phyloP scores from a whole-genome alignment of 345 rosid species.

The Populus tremula region DNA sequence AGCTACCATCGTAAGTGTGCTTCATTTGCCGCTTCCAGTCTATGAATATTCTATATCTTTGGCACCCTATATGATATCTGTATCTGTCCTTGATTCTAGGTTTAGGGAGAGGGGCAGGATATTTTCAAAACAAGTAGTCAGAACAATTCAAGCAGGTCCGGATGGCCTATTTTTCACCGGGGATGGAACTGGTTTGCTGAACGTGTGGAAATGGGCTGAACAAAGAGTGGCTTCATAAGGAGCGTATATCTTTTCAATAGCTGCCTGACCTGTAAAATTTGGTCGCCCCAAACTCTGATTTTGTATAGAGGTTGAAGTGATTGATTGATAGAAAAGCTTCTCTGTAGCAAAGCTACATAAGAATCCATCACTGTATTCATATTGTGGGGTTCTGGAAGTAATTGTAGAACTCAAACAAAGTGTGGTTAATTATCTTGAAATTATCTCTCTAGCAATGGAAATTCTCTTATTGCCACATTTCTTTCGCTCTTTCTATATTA shows the following conservation, averaged over 20 bases:
- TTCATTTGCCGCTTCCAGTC: neutral
- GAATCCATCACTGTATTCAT: too few species aligned
- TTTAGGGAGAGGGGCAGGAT: conserved; percentile 51
- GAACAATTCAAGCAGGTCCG: conserved; percentile 37
- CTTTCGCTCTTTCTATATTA: too few species aligned
- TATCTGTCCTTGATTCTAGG: conserved; percentile 8
- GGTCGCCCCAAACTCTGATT: neutral
- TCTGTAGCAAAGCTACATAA: too few species aligned
- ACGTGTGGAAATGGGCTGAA: conserved; percentile 34
- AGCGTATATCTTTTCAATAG: neutral
- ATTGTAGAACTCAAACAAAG: too few species aligned
- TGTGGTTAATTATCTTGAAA: too few species aligned
- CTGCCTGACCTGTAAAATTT: neutral
- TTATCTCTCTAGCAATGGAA: too few species aligned
- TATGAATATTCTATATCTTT: neutral
- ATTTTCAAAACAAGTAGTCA: conserved; percentile 34
- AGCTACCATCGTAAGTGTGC: conserved; percentile 15
- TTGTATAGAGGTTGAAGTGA: neutral
- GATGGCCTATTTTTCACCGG: conserved; percentile 48
- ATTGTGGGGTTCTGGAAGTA: too few species aligned
- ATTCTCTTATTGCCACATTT: too few species aligned
- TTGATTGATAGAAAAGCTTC: too few species aligned
- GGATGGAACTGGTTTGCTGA: conserved; percentile 42
- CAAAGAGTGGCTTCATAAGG: neutral
- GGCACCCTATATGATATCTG: too few species aligned